These are phyloP conservation scores for Linum usitatissimum DNA, from an alignment of 345 rosid genomes.

Conservation along the genomic window DNA sequence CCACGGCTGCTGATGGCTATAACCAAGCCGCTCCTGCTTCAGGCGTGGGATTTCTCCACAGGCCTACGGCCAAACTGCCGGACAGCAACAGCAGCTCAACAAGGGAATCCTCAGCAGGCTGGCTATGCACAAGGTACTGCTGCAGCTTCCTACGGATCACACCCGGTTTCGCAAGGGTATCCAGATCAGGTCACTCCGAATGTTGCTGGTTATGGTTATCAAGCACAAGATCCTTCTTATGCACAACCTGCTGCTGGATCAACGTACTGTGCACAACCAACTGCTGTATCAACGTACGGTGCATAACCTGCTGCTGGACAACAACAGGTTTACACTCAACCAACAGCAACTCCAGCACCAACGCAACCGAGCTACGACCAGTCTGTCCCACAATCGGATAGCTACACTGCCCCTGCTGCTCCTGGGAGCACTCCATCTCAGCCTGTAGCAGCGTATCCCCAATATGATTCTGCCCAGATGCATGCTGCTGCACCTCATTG, in stretches of 20 bases:
- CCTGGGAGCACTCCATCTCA: slow-evolving; percentile 34
- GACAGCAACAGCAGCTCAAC: slow-evolving; percentile 1
- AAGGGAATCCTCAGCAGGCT: slow-evolving; percentile 14
- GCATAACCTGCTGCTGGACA: slow-evolving; percentile 18
- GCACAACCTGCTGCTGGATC: slow-evolving; percentile 24
- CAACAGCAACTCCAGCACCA: slow-evolving; percentile 17
- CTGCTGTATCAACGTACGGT: slow-evolving; percentile 28
- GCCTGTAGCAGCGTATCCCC: slow-evolving; percentile 34
- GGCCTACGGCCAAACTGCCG: slow-evolving; percentile 38
- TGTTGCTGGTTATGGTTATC: slow-evolving; percentile 50
- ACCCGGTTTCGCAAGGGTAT: slow-evolving; percentile 46
- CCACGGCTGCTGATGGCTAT: slow-evolving; percentile 44
- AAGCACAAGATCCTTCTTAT: slow-evolving; percentile 61
- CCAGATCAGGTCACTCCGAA: slow-evolving; percentile 37
- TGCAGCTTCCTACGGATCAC: slow-evolving; percentile 36
- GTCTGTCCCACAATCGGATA: slow-evolving; percentile 41
- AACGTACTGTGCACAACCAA: slow-evolving; percentile 31
- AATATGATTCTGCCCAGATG: slow-evolving; percentile 46
- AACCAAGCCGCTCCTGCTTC: slow-evolving; percentile 30
- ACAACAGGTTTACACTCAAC: slow-evolving; percentile 48
- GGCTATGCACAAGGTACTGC: slow-evolving; percentile 46
- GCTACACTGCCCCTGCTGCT: slow-evolving; percentile 46
- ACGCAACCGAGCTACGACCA: slow-evolving; percentile 63
- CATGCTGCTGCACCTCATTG: slow-evolving; percentile 35
- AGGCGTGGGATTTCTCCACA: slow-evolving; percentile 38